phyloP scores from a whole-genome alignment of 192 early-diverging fungal species.

The Coemansia sp. region DNA sequence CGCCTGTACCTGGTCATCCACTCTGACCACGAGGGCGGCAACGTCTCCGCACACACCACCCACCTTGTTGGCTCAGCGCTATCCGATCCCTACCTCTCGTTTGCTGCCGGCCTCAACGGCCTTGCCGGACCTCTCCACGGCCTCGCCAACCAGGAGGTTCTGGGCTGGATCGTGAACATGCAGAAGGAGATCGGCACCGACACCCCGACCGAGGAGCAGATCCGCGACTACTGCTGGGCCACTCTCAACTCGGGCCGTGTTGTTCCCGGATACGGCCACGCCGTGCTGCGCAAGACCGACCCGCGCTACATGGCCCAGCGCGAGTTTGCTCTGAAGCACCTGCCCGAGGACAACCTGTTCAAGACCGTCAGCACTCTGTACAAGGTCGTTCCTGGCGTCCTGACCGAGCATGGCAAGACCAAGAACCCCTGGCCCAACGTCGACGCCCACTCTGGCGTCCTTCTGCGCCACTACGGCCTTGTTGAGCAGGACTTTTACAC shows the following conservation, averaged over 20 bases:
- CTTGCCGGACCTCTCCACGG: slow-evolving; percentile 99
- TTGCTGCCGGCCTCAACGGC: slow-evolving; percentile 95
- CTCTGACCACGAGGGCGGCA: slow-evolving; percentile 99
- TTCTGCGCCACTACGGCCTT: slow-evolving; percentile 94
- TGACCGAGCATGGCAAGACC: slow-evolving; percentile 99
- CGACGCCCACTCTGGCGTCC: slow-evolving; percentile 97
- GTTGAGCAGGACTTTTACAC: slow-evolving; percentile 99
- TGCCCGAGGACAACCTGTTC: slow-evolving; percentile 95
- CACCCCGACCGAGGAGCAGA: slow-evolving; percentile 84
- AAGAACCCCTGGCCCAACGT: slow-evolving; percentile 99
- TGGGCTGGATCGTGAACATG: slow-evolving; percentile 96
- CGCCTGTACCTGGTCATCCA: slow-evolving; percentile 99
- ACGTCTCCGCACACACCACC: slow-evolving; percentile 97
- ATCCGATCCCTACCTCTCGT: slow-evolving; percentile 98
- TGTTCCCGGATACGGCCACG: slow-evolving; percentile 98
- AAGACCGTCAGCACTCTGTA: slow-evolving; percentile 94
- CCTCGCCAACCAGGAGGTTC: slow-evolving; percentile 99
- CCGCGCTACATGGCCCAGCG: slow-evolving; percentile 98
- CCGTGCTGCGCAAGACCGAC: slow-evolving; percentile 95
- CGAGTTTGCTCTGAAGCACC: slow-evolving; percentile 98
- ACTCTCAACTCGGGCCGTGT: slow-evolving; percentile 96
- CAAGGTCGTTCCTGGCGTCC: slow-evolving; percentile 93
- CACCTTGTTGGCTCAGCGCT: slow-evolving; percentile 95
- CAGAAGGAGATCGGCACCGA: slow-evolving; percentile 78
- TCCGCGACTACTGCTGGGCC: slow-evolving; percentile 96